Evolutionary conservation across 306 rosid species (phyloP).

Genomic region (Gillenia trifoliata): DNA sequence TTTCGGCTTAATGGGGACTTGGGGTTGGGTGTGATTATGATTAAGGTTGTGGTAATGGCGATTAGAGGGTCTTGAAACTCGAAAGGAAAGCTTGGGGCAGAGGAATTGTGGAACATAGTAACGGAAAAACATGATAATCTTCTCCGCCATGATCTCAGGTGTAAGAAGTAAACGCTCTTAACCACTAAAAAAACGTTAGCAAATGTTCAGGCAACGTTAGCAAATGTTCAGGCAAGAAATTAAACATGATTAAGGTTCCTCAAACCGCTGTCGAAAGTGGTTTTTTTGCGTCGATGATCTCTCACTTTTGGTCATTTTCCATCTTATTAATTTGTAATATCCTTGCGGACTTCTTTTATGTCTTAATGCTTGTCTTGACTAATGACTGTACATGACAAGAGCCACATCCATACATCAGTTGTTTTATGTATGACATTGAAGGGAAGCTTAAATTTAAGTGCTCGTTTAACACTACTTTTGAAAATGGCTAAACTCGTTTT

Average conservation of each 20-base stretch:
- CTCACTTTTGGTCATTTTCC: neutral
- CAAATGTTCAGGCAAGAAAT: neutral
- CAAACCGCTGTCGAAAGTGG: neutral
- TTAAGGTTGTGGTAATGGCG: slow-evolving; percentile 2
- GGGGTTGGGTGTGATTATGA: slow-evolving; percentile 27
- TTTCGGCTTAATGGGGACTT: slow-evolving; percentile 27
- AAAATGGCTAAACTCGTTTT: too few species aligned
- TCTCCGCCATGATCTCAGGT: neutral
- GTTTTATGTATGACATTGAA: neutral
- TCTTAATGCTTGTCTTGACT: neutral
- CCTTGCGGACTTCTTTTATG: neutral
- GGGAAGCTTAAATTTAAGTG: neutral
- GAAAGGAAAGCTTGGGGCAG: neutral
- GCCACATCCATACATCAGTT: neutral
- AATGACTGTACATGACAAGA: neutral
- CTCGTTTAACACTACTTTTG: too few species aligned
- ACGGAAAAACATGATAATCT: neutral
- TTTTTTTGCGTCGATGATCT: neutral
- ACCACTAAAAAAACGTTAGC: neutral
- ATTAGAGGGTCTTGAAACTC: neutral
- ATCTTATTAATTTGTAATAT: neutral
- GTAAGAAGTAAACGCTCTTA: too few species aligned
- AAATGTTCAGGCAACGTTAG: neutral
- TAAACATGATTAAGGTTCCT: neutral
- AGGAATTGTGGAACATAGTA: neutral